Conservation (phyloP, 495 filamentous ascomycete species). For the Aspergillus ostianus region DNA sequence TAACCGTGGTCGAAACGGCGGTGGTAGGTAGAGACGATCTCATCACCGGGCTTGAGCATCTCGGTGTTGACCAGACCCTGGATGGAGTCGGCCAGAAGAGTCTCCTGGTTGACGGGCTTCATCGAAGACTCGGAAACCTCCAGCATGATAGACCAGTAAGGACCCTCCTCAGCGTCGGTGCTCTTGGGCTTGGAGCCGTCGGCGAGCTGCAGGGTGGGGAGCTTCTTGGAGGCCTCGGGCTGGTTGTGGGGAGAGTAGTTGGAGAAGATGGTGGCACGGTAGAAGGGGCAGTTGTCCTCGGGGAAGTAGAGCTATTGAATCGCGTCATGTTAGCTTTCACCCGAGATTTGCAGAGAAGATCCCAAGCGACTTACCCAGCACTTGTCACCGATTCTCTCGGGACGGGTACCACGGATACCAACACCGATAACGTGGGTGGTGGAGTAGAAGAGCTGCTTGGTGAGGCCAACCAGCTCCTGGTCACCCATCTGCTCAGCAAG, state of each 20-base stretch:
- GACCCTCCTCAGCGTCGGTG: constrained; percentile 71
- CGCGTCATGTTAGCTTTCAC: background rate
- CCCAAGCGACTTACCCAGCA: constrained; percentile 71
- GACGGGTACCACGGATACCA: constrained; percentile 85
- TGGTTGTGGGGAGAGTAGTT: constrained; percentile 99
- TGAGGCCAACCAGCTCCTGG: constrained; percentile 74
- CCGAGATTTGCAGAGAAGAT: background rate
- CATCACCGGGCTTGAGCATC: constrained; percentile 85
- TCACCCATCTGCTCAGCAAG: constrained; percentile 86
- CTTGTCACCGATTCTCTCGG: constrained; percentile 98
- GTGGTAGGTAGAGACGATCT: constrained; percentile 98
- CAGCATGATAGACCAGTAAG: constrained; percentile 99
- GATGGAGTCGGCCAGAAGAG: constrained; percentile 84
- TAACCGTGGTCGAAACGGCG: constrained; percentile 99
- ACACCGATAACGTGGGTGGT: constrained; percentile 97
- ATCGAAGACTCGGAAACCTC: constrained; percentile 94
- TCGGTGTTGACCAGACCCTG: constrained; percentile 95
- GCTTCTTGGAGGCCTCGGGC: constrained; percentile 75
- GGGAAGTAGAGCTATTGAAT: constrained; percentile 86
- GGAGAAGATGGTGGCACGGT: constrained; percentile 99
- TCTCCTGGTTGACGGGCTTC: constrained; percentile 87
- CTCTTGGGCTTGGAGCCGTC: constrained; percentile 75
- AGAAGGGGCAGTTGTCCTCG: constrained; percentile 98
- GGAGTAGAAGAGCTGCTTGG: constrained; percentile 94
- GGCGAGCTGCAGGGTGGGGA: constrained; percentile 81